These are phyloP conservation scores for Hygrophoropsis aurantiaca DNA, from an alignment of 768 basidiomycete genomes.

Conservation along the genomic window DNA sequence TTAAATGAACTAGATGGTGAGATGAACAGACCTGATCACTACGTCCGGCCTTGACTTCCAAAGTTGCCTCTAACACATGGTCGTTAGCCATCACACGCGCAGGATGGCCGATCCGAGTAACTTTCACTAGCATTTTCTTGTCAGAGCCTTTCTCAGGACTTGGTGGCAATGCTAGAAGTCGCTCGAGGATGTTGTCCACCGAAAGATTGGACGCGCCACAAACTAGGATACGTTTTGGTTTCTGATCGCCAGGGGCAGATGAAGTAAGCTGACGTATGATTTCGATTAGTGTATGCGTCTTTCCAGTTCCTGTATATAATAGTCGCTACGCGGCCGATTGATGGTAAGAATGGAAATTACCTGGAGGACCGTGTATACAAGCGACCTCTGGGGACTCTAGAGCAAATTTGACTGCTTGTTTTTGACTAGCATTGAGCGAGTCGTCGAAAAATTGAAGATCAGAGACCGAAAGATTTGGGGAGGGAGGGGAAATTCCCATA, in stretches of 20 bases:
- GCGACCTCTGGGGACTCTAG: slow-evolving; percentile 79
- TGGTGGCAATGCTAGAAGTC: slow-evolving; percentile 65
- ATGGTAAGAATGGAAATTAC: slow-evolving; percentile 31
- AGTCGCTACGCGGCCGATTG: not conserved
- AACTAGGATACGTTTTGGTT: slow-evolving; percentile 68
- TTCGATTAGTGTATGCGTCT: slow-evolving; percentile 95
- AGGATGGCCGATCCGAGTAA: slow-evolving; percentile 93
- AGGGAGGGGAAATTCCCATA: slow-evolving; percentile 59
- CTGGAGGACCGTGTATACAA: slow-evolving; percentile 97
- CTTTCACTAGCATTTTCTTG: slow-evolving; percentile 48
- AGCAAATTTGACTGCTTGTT: slow-evolving; percentile 80
- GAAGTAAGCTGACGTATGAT: slow-evolving; percentile 82
- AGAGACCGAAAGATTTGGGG: slow-evolving; percentile 34
- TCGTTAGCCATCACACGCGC: slow-evolving; percentile 83
- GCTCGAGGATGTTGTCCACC: slow-evolving; percentile 92
- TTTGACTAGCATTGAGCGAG: slow-evolving; percentile 80
- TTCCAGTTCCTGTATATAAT: slow-evolving; percentile 71
- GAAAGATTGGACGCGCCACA: slow-evolving; percentile 95
- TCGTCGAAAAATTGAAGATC: slow-evolving; percentile 70
- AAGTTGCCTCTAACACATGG: slow-evolving; percentile 62
- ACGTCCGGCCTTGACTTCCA: slow-evolving; percentile 70
- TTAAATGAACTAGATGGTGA: not conserved
- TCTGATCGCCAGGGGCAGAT: slow-evolving; percentile 38
- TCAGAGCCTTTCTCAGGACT: slow-evolving; percentile 3
- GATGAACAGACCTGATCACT: slow-evolving; percentile 59